Base-by-base conservation (phyloP, 352 stramenopile genomes). In the Phytophthora pinifolia region DNA sequence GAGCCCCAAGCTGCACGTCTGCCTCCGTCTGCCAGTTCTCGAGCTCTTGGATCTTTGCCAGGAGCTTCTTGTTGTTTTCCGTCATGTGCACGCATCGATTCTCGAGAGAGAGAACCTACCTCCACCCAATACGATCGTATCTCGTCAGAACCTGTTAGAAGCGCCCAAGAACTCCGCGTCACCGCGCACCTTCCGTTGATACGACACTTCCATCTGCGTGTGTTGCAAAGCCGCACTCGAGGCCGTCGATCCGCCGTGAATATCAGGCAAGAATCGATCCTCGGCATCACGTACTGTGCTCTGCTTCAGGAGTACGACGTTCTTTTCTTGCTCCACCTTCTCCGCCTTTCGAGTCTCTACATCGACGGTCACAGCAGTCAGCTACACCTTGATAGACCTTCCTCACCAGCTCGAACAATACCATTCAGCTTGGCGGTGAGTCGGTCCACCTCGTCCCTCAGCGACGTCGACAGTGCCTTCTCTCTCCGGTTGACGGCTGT, bases 61-160 rank as follows among this genome's bases (percentile, higher is more conserved):
- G 38, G 2, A 90, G 64, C n/a, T 74, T 79, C 41, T 86, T 87
- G 65, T 85, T 88, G 55, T 88, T 90, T 17, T 81, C 74, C 43
- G 72, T 65, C 44, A 85, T 50, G 37, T 88, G 77, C 31, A 74
- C 69, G 29, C 67, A 84, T 3, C 72, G 66, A 36, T 79, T 87
- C 39, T 87, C 74, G n/a, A 88, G 59, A 14, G 72, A 74, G 18
- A 87, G 22, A 6, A 88, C 65, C 80, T 90, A 42, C 20, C 46
- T 5, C 34, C 30, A 42, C 18, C 18, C 49, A 32, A 6, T 39
- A 13, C 1, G 1, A 20, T 22, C 12, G 4, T 30, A 17, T 18
- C 3, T 27, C 2, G 3, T 20, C 42, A 48, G 17, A 22, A 7
- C 22, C 9, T 36, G 20, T 32, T 22, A 37, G 42, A 36, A 12